Evolutionary conservation across 2,329 filamentous ascomycete species (phyloP).

Genomic region (Talaromyces sp.): DNA sequence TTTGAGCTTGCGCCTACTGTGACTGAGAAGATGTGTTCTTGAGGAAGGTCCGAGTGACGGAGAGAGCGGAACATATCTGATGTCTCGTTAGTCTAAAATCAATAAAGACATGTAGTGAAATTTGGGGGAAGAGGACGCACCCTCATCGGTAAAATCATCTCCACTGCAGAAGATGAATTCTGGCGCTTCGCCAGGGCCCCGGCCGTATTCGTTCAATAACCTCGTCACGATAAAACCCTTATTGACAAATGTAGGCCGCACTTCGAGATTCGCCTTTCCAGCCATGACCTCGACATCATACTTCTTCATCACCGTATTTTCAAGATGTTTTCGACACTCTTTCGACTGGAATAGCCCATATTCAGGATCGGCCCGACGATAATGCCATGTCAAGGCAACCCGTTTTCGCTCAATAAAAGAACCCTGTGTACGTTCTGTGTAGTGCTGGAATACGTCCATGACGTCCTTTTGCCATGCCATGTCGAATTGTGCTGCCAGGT

Average conservation of each 20-base stretch:
- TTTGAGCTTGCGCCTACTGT: slow-evolving; percentile 91
- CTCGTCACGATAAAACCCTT: slow-evolving; percentile 93
- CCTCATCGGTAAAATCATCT: slow-evolving; percentile 97
- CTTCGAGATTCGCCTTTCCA: slow-evolving; percentile 94
- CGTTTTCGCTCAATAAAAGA: slow-evolving; percentile 94
- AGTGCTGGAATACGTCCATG: slow-evolving; percentile 78
- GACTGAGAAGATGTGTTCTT: slow-evolving; percentile 78
- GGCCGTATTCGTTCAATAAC: slow-evolving; percentile 71
- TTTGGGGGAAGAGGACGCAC: slow-evolving; percentile 52
- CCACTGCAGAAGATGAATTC: slow-evolving; percentile 90
- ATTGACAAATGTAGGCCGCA: slow-evolving; percentile 95
- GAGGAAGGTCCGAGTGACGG: slow-evolving; percentile 54
- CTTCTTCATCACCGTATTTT: slow-evolving; percentile 69
- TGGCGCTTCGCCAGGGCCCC: slow-evolving; percentile 56
- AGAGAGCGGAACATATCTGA: slow-evolving; percentile 81
- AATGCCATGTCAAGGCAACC: slow-evolving; percentile 95
- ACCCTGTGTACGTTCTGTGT: slow-evolving; percentile 81
- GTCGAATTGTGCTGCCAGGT: slow-evolving; percentile 78
- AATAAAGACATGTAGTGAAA: not conserved
- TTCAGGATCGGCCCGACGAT: slow-evolving; percentile 84
- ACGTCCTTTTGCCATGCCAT: slow-evolving; percentile 93
- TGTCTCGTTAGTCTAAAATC: slow-evolving; percentile 11
- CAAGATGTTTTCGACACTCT: slow-evolving; percentile 78
- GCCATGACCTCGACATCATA: slow-evolving; percentile 96
- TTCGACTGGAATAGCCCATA: slow-evolving; percentile 75